A percentile compares a stretch with the other conserved stretches of the same genome.
Conservation (phyloP, 345 rosid species). For the Turnera subulata region DNA sequence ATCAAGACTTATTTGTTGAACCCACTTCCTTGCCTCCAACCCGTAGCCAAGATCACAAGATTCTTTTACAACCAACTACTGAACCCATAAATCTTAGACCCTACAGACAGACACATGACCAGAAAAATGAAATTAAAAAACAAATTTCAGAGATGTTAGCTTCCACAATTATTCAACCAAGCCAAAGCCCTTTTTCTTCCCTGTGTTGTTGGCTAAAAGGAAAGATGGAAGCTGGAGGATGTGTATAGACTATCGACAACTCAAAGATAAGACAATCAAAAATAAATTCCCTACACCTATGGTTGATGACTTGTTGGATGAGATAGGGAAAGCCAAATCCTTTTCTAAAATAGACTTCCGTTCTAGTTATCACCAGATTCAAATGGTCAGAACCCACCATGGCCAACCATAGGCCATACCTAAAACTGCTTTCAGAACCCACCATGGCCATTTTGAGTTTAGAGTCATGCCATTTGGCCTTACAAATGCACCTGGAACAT, state of each 20-base stretch:
- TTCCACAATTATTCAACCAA: neutral
- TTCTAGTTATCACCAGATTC: too few relatives aligned
- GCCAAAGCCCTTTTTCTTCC: neutral
- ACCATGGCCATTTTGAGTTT: too few relatives aligned
- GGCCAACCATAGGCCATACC: too few relatives aligned
- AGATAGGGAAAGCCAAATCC: neutral
- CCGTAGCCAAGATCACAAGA: neutral
- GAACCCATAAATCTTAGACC: neutral
- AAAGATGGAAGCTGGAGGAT: neutral
- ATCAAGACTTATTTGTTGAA: too few relatives aligned
- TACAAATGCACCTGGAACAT: too few relatives aligned
- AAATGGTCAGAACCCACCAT: too few relatives aligned
- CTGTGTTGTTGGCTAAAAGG: neutral
- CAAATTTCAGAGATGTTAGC: neutral
- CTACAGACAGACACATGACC: neutral
- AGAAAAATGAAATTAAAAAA: neutral
- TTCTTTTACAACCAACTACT: neutral
- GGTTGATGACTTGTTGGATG: neutral
- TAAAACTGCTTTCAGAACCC: too few relatives aligned
- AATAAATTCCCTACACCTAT: neutral
- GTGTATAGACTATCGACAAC: neutral
- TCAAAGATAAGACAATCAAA: neutral
- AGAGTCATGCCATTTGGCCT: too few relatives aligned
- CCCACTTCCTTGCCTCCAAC: too few relatives aligned
- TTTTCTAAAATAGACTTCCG: too few relatives aligned